Evolutionary conservation across 2,329 filamentous ascomycete genomes (phyloP).

Genomic region (Allantophomopsis cytisporea): DNA sequence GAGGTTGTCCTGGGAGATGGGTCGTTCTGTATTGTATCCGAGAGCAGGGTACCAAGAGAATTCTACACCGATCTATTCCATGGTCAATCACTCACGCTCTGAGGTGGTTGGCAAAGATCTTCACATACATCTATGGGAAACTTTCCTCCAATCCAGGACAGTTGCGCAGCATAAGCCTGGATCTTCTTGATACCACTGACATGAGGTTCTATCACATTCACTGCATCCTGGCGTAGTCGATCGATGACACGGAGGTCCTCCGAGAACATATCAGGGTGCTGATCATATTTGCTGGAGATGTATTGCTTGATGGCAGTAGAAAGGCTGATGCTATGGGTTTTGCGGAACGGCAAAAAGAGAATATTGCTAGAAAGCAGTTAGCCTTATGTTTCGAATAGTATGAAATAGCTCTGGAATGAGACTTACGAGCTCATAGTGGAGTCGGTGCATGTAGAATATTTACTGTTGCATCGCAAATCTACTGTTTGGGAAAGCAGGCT

Average conservation of each 20-base stretch:
- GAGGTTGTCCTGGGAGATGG: constrained; percentile 51
- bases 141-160: constrained; percentile 87
- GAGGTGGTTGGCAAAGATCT: not conserved
- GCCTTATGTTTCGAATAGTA: not conserved
- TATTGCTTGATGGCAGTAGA: constrained; percentile 81
- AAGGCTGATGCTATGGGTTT: constrained; percentile 66
- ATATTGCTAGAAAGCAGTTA: constrained; percentile 14
- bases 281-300: constrained; percentile 96
- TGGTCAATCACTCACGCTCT: constrained; percentile 3
- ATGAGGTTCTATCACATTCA: constrained; percentile 81
- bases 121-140: constrained; percentile 78
- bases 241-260: constrained; percentile 83
- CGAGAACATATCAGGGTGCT: constrained; percentile 93
- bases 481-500: too few species aligned
- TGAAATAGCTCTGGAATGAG: too few species aligned
- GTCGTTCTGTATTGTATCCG: constrained; percentile 74
- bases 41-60: constrained; percentile 94
- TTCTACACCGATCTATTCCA: constrained; percentile 67
- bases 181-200: constrained; percentile 75
- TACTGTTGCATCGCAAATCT: too few species aligned
- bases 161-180: constrained; percentile 81
- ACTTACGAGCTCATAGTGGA: too few species aligned
- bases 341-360: constrained; percentile 57
- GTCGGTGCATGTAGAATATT: too few species aligned
- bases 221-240: constrained; percentile 67